Evolutionary conservation across 2,329 filamentous ascomycete species (phyloP).

Genomic region (Ascochyta koolunga): DNA sequence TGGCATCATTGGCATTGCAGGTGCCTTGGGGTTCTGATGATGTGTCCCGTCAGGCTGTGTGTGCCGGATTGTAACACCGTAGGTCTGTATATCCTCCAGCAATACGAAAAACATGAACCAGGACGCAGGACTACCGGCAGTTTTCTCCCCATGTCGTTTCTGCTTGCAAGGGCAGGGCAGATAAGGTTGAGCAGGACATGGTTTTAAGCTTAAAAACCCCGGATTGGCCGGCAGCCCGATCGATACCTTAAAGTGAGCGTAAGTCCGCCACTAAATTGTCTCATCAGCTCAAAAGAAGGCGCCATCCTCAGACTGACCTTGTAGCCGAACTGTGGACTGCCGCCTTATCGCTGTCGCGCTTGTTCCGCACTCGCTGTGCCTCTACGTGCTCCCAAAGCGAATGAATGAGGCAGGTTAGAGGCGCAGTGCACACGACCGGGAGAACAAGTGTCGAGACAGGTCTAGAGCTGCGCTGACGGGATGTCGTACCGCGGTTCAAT

Average conservation of each 20-base stretch:
- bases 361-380: background rate
- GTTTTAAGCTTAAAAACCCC: conserved; percentile 47
- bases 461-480: conserved; percentile 25
- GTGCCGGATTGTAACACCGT: background rate
- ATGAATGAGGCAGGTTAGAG: conserved; percentile 4
- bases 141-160: conserved; percentile 36
- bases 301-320: conserved; percentile 1
- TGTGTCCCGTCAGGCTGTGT: background rate
- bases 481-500: conserved; percentile 17
- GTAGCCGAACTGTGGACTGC: background rate
- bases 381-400: background rate
- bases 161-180: conserved; percentile 34
- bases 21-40: background rate
- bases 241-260: conserved; percentile 6
- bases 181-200: conserved; percentile 48
- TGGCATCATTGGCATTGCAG: conserved; percentile 6
- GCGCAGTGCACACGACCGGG: conserved; percentile 2
- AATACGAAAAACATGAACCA: conserved; percentile 4
- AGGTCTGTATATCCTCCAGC: background rate
- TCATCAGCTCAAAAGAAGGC: conserved; percentile 13
- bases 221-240: conserved; percentile 22
- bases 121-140: background rate
- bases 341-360: background rate
- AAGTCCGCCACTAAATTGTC: conserved; percentile 21
- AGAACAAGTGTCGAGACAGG: background rate